phyloP scores from a whole-genome alignment of 163 green algal species.

The Scenedesmus sp. region DNA sequence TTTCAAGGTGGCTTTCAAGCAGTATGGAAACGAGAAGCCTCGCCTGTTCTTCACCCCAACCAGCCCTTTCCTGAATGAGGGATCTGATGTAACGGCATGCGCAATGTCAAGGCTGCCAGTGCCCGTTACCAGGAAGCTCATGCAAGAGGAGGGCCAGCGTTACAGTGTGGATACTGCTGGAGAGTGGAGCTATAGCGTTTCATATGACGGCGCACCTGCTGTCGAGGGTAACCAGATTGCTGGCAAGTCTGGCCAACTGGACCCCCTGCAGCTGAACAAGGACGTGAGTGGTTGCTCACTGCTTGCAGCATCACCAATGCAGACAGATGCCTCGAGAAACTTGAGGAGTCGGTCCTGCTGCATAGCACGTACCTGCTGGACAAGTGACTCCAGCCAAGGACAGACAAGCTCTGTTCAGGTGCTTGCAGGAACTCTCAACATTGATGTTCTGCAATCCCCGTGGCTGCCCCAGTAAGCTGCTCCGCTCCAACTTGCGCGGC shows the following conservation, averaged over 20 bases:
- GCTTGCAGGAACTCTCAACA: too few relatives aligned
- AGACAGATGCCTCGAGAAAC: too few relatives aligned
- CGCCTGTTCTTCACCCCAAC: constrained; percentile 35
- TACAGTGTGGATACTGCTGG: constrained; percentile 26
- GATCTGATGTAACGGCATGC: constrained; percentile 6
- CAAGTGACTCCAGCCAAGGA: too few relatives aligned
- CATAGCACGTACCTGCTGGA: too few relatives aligned
- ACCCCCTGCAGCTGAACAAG: constrained; percentile 24
- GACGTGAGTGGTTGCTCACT: constrained; percentile 24
- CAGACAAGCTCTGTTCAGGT: too few relatives aligned
- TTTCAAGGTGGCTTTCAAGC: constrained; percentile 33
- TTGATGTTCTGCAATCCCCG: too few relatives aligned
- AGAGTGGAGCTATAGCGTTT: constrained; percentile 40
- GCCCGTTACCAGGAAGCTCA: background rate
- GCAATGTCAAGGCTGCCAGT: background rate
- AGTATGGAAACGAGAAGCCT: constrained; percentile 41
- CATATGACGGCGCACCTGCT: constrained; percentile 6
- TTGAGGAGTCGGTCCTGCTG: too few relatives aligned
- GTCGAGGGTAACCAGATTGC: constrained; percentile 24
- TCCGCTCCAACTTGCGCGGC: too few relatives aligned
- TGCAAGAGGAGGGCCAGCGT: background rate
- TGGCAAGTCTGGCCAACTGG: constrained; percentile 35
- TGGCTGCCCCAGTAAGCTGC: background rate
- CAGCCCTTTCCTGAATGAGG: background rate
- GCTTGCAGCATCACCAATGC: background rate